phyloP scores from a whole-genome alignment of 495 filamentous ascomycete genomes.

The Aspergillus baeticus region DNA sequence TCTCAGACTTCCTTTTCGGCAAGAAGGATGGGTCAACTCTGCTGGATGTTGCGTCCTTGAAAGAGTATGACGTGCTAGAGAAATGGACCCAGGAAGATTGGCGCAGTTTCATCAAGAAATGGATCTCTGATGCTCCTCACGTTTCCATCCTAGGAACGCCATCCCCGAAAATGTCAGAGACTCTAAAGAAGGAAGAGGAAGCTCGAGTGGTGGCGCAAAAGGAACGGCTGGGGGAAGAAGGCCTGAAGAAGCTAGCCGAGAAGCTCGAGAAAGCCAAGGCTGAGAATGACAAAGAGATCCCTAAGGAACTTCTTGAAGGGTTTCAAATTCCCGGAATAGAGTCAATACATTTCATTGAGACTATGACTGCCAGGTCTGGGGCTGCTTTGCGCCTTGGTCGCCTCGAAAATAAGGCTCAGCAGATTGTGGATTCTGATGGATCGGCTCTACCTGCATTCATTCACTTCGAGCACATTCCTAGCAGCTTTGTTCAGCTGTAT shows the following conservation, averaged over 20 bases:
- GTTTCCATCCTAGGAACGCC: conserved; percentile 86
- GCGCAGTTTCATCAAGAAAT: conserved; percentile 76
- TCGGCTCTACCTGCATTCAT: conserved; percentile 74
- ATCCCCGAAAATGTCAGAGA: conserved; percentile 66
- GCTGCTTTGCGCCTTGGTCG: conserved; percentile 67
- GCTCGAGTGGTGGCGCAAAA: conserved; percentile 54
- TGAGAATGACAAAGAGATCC: conserved; percentile 79
- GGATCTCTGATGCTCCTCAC: conserved; percentile 83
- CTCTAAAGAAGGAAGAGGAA: conserved; percentile 70
- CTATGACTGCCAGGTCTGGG: conserved; percentile 81
- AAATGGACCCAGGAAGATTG: conserved; percentile 81
- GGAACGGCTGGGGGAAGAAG: conserved; percentile 60
- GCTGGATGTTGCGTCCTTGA: conserved; percentile 62
- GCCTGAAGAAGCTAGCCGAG: conserved; percentile 67
- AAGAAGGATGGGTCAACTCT: conserved; percentile 80
- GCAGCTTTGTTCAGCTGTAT: conserved; percentile 82
- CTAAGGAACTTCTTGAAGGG: conserved; percentile 68
- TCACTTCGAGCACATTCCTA: conserved; percentile 93
- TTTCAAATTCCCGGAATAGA: conserved; percentile 81
- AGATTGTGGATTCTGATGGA: conserved; percentile 68
- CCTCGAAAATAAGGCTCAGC: conserved; percentile 69
- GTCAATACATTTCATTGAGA: conserved; percentile 91
- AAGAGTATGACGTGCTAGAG: conserved; percentile 73
- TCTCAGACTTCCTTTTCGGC: conserved; percentile 90
- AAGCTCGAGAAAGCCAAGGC: conserved; percentile 77